These are phyloP conservation scores for Leucosporidium creatinivorum DNA, from an alignment of 768 basidiomycete genomes.

Conservation along the genomic window DNA sequence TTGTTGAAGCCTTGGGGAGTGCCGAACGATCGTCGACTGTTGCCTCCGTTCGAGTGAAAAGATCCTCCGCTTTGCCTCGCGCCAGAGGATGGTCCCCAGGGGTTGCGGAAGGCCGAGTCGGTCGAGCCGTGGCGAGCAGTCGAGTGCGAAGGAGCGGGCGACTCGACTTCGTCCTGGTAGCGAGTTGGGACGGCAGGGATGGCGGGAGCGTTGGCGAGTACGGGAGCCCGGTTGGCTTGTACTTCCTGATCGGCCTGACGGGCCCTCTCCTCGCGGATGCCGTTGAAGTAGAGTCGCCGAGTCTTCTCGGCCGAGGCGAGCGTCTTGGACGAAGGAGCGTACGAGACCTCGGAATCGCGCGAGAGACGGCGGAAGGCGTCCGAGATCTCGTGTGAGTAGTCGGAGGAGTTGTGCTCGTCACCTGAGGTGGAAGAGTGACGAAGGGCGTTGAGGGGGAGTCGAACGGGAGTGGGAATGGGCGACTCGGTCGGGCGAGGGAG, in stretches of 20 bases:
- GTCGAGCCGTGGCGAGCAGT: neutral
- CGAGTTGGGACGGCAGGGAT: neutral
- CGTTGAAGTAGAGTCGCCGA: neutral
- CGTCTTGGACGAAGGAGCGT: neutral
- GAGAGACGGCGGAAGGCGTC: constrained; percentile 1
- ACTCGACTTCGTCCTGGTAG: neutral
- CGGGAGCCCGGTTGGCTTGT: neutral
- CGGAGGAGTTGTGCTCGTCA: no score
- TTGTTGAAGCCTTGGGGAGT: neutral
- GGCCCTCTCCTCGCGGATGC: neutral
- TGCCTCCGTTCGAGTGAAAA: neutral
- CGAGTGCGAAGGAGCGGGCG: neutral
- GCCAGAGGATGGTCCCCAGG: neutral
- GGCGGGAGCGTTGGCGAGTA: neutral
- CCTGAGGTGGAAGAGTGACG: no score
- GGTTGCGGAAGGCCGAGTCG: neutral
- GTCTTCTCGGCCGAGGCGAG: neutral
- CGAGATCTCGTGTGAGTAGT: neutral
- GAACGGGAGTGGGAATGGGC: no score
- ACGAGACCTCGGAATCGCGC: neutral
- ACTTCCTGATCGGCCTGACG: neutral
- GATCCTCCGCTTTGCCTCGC: neutral
- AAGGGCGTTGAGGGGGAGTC: no score
- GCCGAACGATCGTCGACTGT: neutral
- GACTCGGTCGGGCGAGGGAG: no score